Base-by-base conservation (phyloP, 129 eudicot genomes). In the Daucus carota region DNA sequence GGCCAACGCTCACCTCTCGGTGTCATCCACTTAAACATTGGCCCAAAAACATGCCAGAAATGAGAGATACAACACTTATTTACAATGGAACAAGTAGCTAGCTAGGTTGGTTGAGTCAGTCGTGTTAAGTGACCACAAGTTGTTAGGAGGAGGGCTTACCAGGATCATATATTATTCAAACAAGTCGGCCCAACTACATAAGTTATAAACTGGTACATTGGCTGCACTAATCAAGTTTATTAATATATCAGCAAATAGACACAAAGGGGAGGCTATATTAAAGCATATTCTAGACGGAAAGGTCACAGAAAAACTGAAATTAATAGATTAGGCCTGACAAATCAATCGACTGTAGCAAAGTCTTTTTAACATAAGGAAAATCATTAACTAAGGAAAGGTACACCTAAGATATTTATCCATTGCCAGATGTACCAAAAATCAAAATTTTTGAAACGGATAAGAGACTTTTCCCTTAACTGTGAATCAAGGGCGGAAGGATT, bases 361-460 rank as follows among this genome's bases (percentile, higher is more conserved):
- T 18, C 22, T 22, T 12, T 38, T 0, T 5, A 13, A n/a, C 20
- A n/a, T 41, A 70, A 16, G 17, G 50, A 31, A 70, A 41, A 70
- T 41, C 28, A 41, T 38, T 4, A 70, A 70, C 73, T 20, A 40
- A 40, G 7, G 5, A n/a, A 41, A 41, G 50, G 34, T 38, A 70
- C 18, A 70, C 28, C 32, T 70, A 10, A 68, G n/a, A 38, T 34
- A 40, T 38, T 9, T 70, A 40, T 3, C 44, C 50, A n/a, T 70
- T 40, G 73, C 33, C 44, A 40, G 73, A 36, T 26, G 1, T 67
- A 67, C 72, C 34, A 67, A 70, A 70, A 41, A 70, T 20, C 74
- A 20, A 22, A 70, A 38, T 7, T 40, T 33, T 31, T 36, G 3
- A 38, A 69, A 43, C 1, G 32, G 73, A 69, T 8, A 40, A 22